Percentiles rank a stretch among this genome's conserved stretches.
These are phyloP conservation scores for Calycina herbarum DNA, from an alignment of 2,329 filamentous ascomycete genomes.

Conservation along the genomic window DNA sequence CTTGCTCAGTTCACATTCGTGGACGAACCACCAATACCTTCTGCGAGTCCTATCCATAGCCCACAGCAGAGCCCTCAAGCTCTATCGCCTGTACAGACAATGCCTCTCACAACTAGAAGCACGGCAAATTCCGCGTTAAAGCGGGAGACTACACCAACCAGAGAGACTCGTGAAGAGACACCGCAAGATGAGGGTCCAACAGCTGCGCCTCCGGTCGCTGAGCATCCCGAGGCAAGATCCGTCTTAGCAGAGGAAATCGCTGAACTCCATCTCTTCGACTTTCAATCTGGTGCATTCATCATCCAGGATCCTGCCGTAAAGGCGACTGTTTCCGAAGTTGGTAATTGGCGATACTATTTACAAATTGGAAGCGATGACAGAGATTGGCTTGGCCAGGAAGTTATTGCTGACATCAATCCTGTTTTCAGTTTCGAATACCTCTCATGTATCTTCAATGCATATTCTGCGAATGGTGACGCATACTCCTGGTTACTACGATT, in stretches of 20 bases:
- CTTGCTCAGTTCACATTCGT: conserved; percentile 80
- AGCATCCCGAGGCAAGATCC: conserved; percentile 68
- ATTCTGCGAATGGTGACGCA: conserved; percentile 80
- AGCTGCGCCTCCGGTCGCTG: conserved; percentile 58
- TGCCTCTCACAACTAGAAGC: conserved; percentile 29
- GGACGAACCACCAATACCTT: conserved; percentile 62
- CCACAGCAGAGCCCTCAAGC: conserved; percentile 58
- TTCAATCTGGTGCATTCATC: conserved; percentile 81
- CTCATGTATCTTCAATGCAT: conserved; percentile 99
- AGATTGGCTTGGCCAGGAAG: conserved; percentile 83
- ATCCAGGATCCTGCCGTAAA: conserved; percentile 73
- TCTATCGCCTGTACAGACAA: conserved; percentile 32
- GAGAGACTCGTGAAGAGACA: conserved; percentile 31
- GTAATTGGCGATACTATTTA: conserved; percentile 89
- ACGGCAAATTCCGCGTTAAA: conserved; percentile 49
- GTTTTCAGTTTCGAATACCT: conserved; percentile 99
- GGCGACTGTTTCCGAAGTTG: conserved; percentile 79
- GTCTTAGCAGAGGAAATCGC: conserved; percentile 73
- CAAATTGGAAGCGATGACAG: conserved; percentile 75
- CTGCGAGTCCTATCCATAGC: conserved; percentile 48
- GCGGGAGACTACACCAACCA: conserved; percentile 32
- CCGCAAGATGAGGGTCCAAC: conserved; percentile 49
- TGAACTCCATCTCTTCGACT: conserved; percentile 93
- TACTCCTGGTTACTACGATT: conserved; percentile 96
- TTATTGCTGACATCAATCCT: conserved; percentile 90